Evolutionary conservation across 192 early-diverging fungal genomes (phyloP), one percentile per base, ranked within the genome.

Genomic region (Backusella tarrabulga): DNA sequence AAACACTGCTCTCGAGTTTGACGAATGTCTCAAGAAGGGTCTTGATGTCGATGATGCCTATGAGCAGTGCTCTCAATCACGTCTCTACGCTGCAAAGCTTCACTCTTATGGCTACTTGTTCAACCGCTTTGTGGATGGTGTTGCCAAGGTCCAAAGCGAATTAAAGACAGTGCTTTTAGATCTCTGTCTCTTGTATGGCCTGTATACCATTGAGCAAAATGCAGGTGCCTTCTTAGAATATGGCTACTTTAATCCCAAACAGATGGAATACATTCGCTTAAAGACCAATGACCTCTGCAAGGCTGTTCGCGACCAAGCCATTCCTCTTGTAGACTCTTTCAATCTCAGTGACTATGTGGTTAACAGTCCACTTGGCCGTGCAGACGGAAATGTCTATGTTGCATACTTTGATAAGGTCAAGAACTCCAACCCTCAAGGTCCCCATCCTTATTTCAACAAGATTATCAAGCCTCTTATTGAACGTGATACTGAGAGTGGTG

Each of bases 331-430:
- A 29, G 96, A 97, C 81, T 86, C 94, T 26, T 97, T 96, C 85
- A 95, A 94, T 78, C 93, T 92, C 85, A 88, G 91, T 12, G 96
- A 97, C 81, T 96, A 93, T 79, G 90, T 97, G 32, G 84, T 97
- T 77, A 95, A 95, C 86, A 94, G 93, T 67, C 96, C 96, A 29
- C 80, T 97, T 23, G 96, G 96, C 52, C 87, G 92, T 34, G 91
- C 88, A 78, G 95, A 96, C 60, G 96, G 96, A 75, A 88, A 96
- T 81, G 90, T 95, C 14, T 95, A 94, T 79, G 92, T 88, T 68
- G 85, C 91, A 72, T 97, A 97, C 92, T 96, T 95, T 89, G 90
- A 90, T 73, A 86, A 91, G 40, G 93, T 97, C 70, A 92, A 91
- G 74, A 79, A 83, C 74, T 92, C 92, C 75, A 93, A 96, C 83